Evolutionary conservation across 1,284 basidiomycete species (phyloP), one percentile per base, ranked within the genome.

Genomic region (Fomitopsis pinicola): DNA sequence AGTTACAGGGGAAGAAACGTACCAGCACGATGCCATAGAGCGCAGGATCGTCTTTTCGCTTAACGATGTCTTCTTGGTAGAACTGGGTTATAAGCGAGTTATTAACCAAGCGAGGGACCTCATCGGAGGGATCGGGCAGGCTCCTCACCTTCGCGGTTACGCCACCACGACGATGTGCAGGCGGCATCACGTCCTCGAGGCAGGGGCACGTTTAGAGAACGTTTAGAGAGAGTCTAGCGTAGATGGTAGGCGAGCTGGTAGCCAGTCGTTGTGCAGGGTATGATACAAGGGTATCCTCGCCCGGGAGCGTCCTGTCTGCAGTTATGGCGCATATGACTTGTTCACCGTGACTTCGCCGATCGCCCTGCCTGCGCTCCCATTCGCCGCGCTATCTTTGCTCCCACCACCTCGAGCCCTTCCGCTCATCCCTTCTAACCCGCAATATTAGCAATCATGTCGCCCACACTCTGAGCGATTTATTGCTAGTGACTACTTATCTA

Each of bases 11-110:
- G 3, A 42, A 22, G 26, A 42, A 42, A 42, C 78, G 59, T 68
- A 85, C 86, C 75, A 86, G 71, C 54, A 87, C 82, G 50, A 87
- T 77, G 36, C 82, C 86, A 68, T 78, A 77, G 12, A 72, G 62
- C 44, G 76, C 71, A 12, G 81, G 76, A 45, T 79, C 69, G 46
- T 76, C 75, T 56, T 78, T 76, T 61, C 80, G 77, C 68, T 80
- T 80, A 6, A 91, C 88, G 61, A 89, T 84, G 74, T 91, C 89
- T 72, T 91, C 88, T 63, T 87, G 86, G 73, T 89, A 92, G 66
- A 92, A 85, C 89, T 92, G 63, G 53, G 54, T 15, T 30, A 28
- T 17, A 46, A 10, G 17, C 12, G 36, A 45, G 40, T 33, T 46
- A 22, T 30, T 17, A 36, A 44, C 42, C 30, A 58, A 50, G 40